Conservation (phyloP, 352 stramenopile genomes). For the Phytophthora fragariaefolia region DNA sequence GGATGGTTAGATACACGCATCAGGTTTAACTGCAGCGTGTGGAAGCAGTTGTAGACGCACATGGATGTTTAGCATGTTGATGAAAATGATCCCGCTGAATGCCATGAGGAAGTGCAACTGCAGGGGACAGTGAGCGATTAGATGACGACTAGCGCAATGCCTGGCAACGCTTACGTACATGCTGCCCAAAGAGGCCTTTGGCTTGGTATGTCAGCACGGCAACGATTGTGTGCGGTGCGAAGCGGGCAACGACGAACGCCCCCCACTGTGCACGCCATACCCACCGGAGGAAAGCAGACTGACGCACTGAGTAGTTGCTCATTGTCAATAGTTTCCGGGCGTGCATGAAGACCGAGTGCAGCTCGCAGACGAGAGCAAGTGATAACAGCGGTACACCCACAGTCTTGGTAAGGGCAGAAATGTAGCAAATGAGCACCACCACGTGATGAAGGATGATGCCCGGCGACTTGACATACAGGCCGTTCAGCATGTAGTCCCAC, state of each 20-base stretch:
- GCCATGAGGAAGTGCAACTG: constrained; percentile 74
- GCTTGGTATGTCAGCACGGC: constrained; percentile 56
- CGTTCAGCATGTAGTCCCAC: constrained; percentile 78
- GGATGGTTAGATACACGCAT: constrained; percentile 1
- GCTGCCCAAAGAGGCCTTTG: constrained; percentile 45
- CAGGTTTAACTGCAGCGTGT: background rate
- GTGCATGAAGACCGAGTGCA: constrained; percentile 86
- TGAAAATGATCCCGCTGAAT: constrained; percentile 80
- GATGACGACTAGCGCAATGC: no score
- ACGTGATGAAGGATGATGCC: constrained; percentile 79
- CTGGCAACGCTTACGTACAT: constrained; percentile 30
- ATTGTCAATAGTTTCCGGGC: constrained; percentile 77
- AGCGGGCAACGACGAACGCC: constrained; percentile 51
- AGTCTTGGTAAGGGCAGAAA: constrained; percentile 74
- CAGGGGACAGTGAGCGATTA: background rate
- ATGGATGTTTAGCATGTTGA: constrained; percentile 71
- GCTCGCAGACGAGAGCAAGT: constrained; percentile 72
- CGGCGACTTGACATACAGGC: constrained; percentile 74
- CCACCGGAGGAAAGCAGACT: constrained; percentile 39
- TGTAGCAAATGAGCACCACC: constrained; percentile 84
- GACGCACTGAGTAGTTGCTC: constrained; percentile 48
- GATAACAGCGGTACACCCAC: constrained; percentile 77
- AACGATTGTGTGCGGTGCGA: constrained; percentile 54
- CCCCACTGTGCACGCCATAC: constrained; percentile 72
- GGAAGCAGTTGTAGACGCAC: constrained; percentile 31